Evolutionary conservation across 345 rosid genomes (phyloP).

Genomic region (Syzygium aqueum): DNA sequence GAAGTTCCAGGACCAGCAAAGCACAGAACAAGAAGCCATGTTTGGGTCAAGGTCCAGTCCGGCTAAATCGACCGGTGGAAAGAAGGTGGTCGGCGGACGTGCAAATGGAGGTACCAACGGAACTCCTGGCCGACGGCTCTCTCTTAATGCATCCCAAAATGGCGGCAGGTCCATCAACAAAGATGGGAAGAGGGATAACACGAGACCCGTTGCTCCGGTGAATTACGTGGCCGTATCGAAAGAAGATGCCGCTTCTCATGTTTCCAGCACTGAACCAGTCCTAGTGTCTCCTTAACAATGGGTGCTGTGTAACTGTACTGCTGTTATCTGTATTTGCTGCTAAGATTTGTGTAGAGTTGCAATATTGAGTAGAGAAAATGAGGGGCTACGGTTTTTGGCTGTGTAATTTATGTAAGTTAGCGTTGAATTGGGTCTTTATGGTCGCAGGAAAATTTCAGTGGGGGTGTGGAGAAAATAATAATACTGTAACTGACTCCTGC

Average conservation of each 20-base stretch:
- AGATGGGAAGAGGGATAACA: slow-evolving; percentile 59
- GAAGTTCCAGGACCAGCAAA: slow-evolving; percentile 78
- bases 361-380: not conserved
- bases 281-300: slow-evolving; percentile 56
- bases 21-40: slow-evolving; percentile 61
- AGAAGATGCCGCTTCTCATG: slow-evolving; percentile 57
- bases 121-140: slow-evolving; percentile 64
- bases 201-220: slow-evolving; percentile 48
- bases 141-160: slow-evolving; percentile 58
- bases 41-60: slow-evolving; percentile 80
- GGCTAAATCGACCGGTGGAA: slow-evolving; percentile 51
- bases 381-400: not conserved
- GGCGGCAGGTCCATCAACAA: slow-evolving; percentile 51
- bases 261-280: slow-evolving; percentile 55
- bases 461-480: not conserved
- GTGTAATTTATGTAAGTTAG: not conserved
- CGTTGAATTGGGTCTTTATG: not conserved
- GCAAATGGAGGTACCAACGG: slow-evolving; percentile 68
- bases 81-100: slow-evolving; percentile 65
- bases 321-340: not conserved
- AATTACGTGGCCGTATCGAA: slow-evolving; percentile 58
- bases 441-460: not conserved
- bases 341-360: not conserved
- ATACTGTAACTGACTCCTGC: not conserved
- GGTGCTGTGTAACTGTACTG: not conserved